Evolutionary conservation across 371 early-diverging fungal genomes (phyloP).

Genomic region (Dichotomocladium elegans): DNA sequence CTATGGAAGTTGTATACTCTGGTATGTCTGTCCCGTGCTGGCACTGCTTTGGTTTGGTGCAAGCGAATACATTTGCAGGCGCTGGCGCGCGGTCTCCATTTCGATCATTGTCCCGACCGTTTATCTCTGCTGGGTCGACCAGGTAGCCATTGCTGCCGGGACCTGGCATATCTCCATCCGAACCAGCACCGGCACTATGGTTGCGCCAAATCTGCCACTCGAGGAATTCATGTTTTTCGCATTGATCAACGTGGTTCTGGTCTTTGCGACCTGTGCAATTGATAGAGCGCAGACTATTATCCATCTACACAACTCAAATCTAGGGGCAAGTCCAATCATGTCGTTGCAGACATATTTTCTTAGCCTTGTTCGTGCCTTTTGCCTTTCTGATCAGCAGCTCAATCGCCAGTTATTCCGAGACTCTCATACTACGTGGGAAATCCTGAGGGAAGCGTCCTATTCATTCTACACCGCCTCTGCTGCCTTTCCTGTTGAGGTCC

Average conservation of each 20-base stretch:
- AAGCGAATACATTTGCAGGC: conserved; percentile 50
- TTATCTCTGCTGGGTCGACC: conserved; percentile 54
- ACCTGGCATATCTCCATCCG: conserved; percentile 52
- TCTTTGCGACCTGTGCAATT: conserved; percentile 56
- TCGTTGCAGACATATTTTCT: neutral
- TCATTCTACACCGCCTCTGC: conserved; percentile 55
- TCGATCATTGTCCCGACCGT: conserved; percentile 43
- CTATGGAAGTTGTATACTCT: conserved; percentile 53
- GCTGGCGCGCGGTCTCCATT: conserved; percentile 18
- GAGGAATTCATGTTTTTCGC: conserved; percentile 63
- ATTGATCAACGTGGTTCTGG: conserved; percentile 52
- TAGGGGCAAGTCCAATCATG: too few species aligned
- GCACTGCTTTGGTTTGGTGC: conserved; percentile 55
- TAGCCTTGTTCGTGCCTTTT: conserved; percentile 23
- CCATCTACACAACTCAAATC: conserved; percentile 11
- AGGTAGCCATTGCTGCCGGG: conserved; percentile 46
- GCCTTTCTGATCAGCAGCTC: conserved; percentile 25
- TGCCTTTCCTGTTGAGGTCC: conserved; percentile 41
- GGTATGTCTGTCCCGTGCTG: conserved; percentile 53
- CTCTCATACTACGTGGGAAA: conserved; percentile 22
- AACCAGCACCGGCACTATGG: conserved; percentile 45
- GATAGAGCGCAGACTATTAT: conserved; percentile 47
- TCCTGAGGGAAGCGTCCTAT: conserved; percentile 36
- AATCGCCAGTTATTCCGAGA: conserved; percentile 18
- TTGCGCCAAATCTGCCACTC: conserved; percentile 46